These are phyloP conservation scores for Aegilops tauschii DNA, from an alignment of 176 grass and related monocot genomes.

Conservation along the genomic window DNA sequence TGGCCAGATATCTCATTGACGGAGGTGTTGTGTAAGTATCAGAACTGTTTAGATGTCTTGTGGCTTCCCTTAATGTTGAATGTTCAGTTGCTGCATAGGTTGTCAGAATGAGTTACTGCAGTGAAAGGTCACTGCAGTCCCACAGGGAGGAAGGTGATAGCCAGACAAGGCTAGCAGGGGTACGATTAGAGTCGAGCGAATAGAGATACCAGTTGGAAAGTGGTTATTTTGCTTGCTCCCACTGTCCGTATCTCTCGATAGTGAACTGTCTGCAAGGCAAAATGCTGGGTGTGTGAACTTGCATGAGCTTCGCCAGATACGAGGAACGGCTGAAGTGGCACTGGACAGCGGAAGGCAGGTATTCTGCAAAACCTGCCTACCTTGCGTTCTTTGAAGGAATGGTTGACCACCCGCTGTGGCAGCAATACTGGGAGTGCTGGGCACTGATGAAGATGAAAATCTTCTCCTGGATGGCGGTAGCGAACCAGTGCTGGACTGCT, in stretches of 20 bases:
- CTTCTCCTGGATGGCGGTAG: neutral
- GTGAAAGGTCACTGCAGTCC: neutral
- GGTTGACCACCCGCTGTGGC: neutral
- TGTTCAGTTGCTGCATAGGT: neutral
- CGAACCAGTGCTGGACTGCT: neutral
- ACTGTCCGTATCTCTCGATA: neutral
- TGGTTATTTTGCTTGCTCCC: neutral
- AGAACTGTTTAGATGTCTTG: neutral
- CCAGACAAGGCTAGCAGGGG: neutral
- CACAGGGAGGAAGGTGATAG: neutral
- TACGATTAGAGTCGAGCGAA: neutral
- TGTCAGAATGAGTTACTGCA: neutral
- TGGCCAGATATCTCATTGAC: neutral
- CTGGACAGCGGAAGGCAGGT: neutral
- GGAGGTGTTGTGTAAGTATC: neutral
- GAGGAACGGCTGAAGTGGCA: neutral
- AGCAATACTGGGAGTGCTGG: neutral
- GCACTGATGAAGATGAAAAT: neutral
- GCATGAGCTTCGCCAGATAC: neutral
- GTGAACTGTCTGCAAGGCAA: neutral
- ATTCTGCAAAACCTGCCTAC: neutral
- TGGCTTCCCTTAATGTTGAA: neutral
- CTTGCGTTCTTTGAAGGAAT: neutral
- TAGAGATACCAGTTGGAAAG: neutral
- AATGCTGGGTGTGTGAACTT: neutral